phyloP scores from a whole-genome alignment of 176 grass and related monocot species.

The Cymbopogon citratus region DNA sequence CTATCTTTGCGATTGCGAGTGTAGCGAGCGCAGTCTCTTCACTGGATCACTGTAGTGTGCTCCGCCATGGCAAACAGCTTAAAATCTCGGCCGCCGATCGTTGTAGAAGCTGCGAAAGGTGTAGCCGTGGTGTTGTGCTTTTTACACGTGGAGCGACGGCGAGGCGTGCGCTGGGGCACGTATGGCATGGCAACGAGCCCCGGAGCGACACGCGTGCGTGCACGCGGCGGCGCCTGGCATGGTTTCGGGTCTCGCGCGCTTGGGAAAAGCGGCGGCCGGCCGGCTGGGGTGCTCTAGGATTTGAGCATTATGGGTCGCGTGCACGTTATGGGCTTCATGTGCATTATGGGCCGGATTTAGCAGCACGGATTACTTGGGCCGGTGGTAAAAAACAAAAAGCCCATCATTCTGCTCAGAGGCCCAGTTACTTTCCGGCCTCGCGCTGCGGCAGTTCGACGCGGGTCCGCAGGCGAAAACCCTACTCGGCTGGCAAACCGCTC shows the following conservation, averaged over 20 bases:
- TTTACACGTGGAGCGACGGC: not conserved
- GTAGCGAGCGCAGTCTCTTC: not conserved
- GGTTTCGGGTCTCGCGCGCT: not conserved
- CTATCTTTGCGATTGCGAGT: not conserved
- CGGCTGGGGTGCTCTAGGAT: no score
- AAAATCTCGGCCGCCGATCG: constrained; percentile 7
- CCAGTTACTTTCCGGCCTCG: not conserved
- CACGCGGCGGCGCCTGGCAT: not conserved
- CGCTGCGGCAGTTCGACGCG: not conserved
- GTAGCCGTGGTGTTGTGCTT: not conserved
- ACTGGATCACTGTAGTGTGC: not conserved
- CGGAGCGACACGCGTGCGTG: not conserved
- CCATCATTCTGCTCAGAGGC: not conserved
- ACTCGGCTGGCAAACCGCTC: constrained; percentile 2
- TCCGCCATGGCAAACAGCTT: not conserved
- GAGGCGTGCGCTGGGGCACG: not conserved
- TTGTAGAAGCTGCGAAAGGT: not conserved
- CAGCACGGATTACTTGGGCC: not conserved
- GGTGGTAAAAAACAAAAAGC: not conserved
- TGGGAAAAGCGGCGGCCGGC: not conserved
- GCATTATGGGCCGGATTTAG: not conserved
- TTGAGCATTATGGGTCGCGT: no score
- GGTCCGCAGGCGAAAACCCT: constrained; percentile 39
- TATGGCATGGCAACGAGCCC: not conserved
- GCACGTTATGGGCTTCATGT: not conserved